Base-by-base conservation (phyloP, 2,329 filamentous ascomycete genomes). In the Epichloe hybrida region DNA sequence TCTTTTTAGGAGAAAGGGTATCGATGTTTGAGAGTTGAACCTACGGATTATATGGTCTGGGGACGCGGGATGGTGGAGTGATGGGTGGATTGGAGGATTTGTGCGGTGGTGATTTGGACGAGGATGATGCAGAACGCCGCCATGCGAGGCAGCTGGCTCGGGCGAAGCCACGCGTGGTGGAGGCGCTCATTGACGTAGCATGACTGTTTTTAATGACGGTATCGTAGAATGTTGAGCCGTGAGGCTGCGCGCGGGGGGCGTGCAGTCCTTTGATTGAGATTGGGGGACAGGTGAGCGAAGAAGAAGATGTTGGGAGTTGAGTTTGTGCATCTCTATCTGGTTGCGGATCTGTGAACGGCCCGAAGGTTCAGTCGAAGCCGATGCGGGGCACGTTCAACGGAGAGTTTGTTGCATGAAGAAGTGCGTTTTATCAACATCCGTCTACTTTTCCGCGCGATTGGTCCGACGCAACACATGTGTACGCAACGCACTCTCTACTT, bases 1-100 rank as follows among this genome's bases (percentile, higher is more conserved):
- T 35, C 15, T 44, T 4, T 5, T 2, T 17, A 31, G 27, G 27
- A 8, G 27, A 4, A 5, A 6, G 27, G 27, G 9, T 9, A 31
- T 31, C 27, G 27, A 31, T 31, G 8, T 15, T 12, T 20, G 40
- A n/a, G 42, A 4, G 42, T 35, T 45, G 3, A 38, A 49, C 57
- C 38, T 58, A 68, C 65, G 62, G 59, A 52, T 65, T 66, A 53
- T 62, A 64, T 31, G 56, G 55, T 48, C 52, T 61, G 15, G 57
- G 51, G 21, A 60, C 57, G 47, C 57, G 60, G 34, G 61, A 55
- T 27, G 56, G 55, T 41, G 57, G 48, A 50, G 53, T 15, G 12
- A 49, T 21, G 51, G 50, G 50, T 31, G 53, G 52, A 48, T 57
- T 61, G 46, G 54, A 49, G 37, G 54, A 38, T 5, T 47, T 51